Conservation (phyloP, 768 basidiomycete species). For the Gyrodon lividus region DNA sequence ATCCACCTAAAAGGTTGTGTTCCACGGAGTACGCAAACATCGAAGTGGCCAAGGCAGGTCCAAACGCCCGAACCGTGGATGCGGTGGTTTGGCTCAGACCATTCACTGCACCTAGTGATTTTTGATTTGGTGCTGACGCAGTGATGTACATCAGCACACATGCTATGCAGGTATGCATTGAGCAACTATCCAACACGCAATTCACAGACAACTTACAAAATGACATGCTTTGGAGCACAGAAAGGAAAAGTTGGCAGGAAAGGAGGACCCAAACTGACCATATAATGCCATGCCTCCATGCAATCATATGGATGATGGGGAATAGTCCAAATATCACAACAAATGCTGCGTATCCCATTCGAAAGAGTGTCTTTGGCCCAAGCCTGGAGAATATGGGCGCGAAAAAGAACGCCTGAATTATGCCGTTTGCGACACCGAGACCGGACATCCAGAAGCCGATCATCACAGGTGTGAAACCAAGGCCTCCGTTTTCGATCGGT, state of each 20-base stretch:
- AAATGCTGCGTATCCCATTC: conserved; percentile 19
- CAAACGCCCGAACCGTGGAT: conserved; percentile 45
- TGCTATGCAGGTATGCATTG: conserved; percentile 34
- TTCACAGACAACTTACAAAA: conserved; percentile 45
- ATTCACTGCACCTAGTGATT: conserved; percentile 60
- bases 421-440: conserved; percentile 37
- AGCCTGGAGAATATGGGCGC: conserved; percentile 34
- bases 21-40: conserved; percentile 51
- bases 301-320: conserved; percentile 14
- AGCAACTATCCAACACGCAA: too few relatives aligned
- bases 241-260: conserved; percentile 23
- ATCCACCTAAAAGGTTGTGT: conserved; percentile 43
- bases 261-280: too few relatives aligned
- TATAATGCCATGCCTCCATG: neutral
- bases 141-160: conserved; percentile 68
- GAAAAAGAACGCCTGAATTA: conserved; percentile 40
- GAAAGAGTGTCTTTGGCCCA: conserved; percentile 37
- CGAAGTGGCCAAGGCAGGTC: conserved; percentile 49
- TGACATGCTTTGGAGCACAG: conserved; percentile 49
- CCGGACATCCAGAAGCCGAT: conserved; percentile 39
- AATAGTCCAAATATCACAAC: conserved; percentile 26
- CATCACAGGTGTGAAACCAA: conserved; percentile 34
- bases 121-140: conserved; percentile 53
- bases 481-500: conserved; percentile 38
- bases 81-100: conserved; percentile 50